These are phyloP conservation scores for Fusarium redolens DNA, from an alignment of 2,329 filamentous ascomycete species.

Conservation along the genomic window DNA sequence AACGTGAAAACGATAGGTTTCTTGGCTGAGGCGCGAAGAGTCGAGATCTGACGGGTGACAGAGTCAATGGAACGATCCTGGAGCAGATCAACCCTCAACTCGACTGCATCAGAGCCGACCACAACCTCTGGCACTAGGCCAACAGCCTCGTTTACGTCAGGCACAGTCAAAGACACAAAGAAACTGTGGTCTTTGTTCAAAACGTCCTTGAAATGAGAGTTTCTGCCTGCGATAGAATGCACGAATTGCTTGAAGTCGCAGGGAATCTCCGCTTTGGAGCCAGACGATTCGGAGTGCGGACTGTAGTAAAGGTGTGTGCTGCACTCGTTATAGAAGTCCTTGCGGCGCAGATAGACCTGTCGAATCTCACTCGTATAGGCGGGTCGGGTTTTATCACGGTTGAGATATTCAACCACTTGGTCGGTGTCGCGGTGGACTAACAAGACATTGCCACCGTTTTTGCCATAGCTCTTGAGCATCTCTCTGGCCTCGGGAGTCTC, in stretches of 20 bases:
- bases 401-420: constrained; percentile 88
- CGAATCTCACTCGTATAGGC: constrained; percentile 94
- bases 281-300: constrained; percentile 63
- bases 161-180: constrained; percentile 91
- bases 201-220: constrained; percentile 59
- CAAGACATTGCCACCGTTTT: constrained; percentile 83
- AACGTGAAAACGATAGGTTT: constrained; percentile 94
- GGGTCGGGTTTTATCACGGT: constrained; percentile 88
- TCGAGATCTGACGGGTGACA: constrained; percentile 82
- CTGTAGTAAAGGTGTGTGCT: constrained; percentile 96
- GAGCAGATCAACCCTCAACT: constrained; percentile 91
- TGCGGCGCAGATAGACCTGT: constrained; percentile 88
- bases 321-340: constrained; percentile 90
- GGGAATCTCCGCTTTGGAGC: constrained; percentile 44
- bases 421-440: constrained; percentile 89
- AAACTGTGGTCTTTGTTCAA: constrained; percentile 77
- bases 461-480: constrained; percentile 78
- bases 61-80: constrained; percentile 81
- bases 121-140: constrained; percentile 77
- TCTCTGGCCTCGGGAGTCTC: constrained; percentile 84
- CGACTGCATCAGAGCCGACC: constrained; percentile 91
- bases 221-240: constrained; percentile 53
- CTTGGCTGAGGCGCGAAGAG: constrained; percentile 77
- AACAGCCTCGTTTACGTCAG: constrained; percentile 73
- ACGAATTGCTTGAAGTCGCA: constrained; percentile 53